phyloP scores from a whole-genome alignment of 2,329 filamentous ascomycete genomes.

The Monosporascus ibericus region DNA sequence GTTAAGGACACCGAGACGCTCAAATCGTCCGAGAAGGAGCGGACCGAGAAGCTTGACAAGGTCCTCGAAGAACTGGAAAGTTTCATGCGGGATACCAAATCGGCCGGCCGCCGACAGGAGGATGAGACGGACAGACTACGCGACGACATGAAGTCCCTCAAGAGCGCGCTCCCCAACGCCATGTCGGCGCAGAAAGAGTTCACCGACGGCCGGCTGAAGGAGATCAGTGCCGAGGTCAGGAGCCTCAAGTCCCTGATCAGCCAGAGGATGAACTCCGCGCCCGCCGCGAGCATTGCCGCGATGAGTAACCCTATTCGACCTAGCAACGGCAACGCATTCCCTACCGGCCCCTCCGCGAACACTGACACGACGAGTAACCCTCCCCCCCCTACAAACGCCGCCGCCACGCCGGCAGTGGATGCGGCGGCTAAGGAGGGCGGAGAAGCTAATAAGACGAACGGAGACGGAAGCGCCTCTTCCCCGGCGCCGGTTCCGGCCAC shows the following conservation, averaged over 20 bases:
- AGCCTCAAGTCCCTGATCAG: conserved; percentile 84
- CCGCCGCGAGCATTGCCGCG: conserved; percentile 3
- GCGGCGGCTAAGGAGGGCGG: conserved; percentile 20
- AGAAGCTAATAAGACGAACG: conserved; percentile 24
- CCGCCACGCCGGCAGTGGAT: conserved; percentile 15
- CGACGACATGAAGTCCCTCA: conserved; percentile 77
- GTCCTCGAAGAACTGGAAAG: conserved; percentile 79
- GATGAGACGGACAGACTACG: conserved; percentile 81
- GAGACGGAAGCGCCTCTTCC: conserved; percentile 20
- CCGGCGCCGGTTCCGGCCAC: conserved; percentile 14
- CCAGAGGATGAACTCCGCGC: conserved; percentile 45
- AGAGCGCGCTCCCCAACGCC: conserved; percentile 81
- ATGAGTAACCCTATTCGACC: conserved; percentile 13
- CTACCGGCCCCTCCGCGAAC: not conserved
- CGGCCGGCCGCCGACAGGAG: conserved; percentile 72
- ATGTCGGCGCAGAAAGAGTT: conserved; percentile 81
- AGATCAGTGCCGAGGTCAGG: conserved; percentile 81
- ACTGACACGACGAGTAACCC: not conserved
- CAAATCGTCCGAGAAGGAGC: conserved; percentile 78
- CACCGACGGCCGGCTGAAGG: conserved; percentile 73
- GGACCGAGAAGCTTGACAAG: conserved; percentile 76
- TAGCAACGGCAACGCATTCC: conserved; percentile 6
- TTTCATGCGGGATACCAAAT: conserved; percentile 76
- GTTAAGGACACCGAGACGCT: conserved; percentile 82
- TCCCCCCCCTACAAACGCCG: conserved; percentile 9